phyloP scores from a whole-genome alignment of 768 basidiomycete species.

The Leccinum pellstonianum region DNA sequence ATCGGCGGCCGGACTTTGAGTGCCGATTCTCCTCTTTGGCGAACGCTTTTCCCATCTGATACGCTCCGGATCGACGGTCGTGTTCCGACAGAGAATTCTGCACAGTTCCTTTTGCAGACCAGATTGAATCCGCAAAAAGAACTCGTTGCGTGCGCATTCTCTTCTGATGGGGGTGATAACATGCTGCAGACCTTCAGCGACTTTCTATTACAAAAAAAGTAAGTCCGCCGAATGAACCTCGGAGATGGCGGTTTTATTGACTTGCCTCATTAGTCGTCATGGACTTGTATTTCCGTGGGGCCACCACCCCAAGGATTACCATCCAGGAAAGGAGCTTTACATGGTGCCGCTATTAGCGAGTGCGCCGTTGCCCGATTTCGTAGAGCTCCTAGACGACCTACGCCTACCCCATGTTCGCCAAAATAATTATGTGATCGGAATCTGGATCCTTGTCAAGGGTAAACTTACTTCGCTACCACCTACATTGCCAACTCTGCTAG shows the following conservation, averaged over 20 bases:
- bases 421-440: constrained; percentile 70
- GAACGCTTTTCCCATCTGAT: constrained; percentile 68
- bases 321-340: constrained; percentile 84
- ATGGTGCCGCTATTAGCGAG: constrained; percentile 71
- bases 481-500: constrained; percentile 18
- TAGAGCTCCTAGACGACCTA: constrained; percentile 79
- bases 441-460: constrained; percentile 85
- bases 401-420: constrained; percentile 62
- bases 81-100: constrained; percentile 72
- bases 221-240: constrained; percentile 28
- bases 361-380: constrained; percentile 76
- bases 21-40: constrained; percentile 64
- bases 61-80: constrained; percentile 80
- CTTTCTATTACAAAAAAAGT: constrained; percentile 74
- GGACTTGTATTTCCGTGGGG: constrained; percentile 89
- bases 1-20: constrained; percentile 70
- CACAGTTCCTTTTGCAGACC: constrained; percentile 76
- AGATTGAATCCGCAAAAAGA: constrained; percentile 77
- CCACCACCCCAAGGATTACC: constrained; percentile 63
- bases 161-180: constrained; percentile 46
- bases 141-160: constrained; percentile 73
- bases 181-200: constrained; percentile 62
- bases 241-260: constrained; percentile 15
- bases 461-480: constrained; percentile 54
- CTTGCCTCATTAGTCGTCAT: constrained; percentile 58